Evolutionary conservation across 345 rosid genomes (phyloP).

Genomic region (Bruguiera gymnorhiza): DNA sequence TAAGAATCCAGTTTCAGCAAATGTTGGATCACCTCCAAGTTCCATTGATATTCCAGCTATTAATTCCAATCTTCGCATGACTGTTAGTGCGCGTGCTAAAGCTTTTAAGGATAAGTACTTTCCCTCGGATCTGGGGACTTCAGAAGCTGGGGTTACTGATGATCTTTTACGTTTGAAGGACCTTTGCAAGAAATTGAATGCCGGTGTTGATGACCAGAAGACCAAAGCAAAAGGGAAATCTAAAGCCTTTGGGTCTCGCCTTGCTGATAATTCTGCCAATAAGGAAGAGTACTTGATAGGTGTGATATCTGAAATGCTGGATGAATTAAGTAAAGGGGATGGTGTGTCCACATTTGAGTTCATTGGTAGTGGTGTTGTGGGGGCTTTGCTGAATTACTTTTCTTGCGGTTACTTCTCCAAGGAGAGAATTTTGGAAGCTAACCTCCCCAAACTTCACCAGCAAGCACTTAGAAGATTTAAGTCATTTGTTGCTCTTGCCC

Average conservation of each 20-base stretch:
- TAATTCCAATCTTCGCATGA: constrained; percentile 60
- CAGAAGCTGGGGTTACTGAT: constrained; percentile 88
- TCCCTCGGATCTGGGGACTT: constrained; percentile 64
- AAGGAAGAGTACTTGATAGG: constrained; percentile 82
- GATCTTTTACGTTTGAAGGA: constrained; percentile 81
- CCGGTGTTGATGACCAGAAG: constrained; percentile 78
- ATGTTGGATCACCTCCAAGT: constrained; percentile 60
- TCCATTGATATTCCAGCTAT: constrained; percentile 59
- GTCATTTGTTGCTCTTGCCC: constrained; percentile 71
- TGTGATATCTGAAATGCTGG: constrained; percentile 73
- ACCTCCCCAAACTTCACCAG: constrained; percentile 73
- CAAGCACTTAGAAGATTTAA: constrained; percentile 74
- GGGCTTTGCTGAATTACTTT: constrained; percentile 85
- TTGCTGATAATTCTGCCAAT: constrained; percentile 51
- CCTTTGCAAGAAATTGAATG: constrained; percentile 76
- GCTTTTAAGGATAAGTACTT: constrained; percentile 86
- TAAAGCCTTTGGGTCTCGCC: constrained; percentile 57
- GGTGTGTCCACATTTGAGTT: constrained; percentile 99
- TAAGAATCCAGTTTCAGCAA: constrained; percentile 47
- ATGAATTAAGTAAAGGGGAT: constrained; percentile 89
- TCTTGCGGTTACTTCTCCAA: constrained; percentile 82
- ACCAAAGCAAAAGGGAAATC: constrained; percentile 82
- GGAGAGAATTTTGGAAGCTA: constrained; percentile 77
- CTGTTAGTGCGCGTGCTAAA: constrained; percentile 84
- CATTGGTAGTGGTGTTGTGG: constrained; percentile 95